These are phyloP conservation scores for Diplodia sapinea DNA, from an alignment of 2,329 filamentous ascomycete genomes.

Conservation along the genomic window DNA sequence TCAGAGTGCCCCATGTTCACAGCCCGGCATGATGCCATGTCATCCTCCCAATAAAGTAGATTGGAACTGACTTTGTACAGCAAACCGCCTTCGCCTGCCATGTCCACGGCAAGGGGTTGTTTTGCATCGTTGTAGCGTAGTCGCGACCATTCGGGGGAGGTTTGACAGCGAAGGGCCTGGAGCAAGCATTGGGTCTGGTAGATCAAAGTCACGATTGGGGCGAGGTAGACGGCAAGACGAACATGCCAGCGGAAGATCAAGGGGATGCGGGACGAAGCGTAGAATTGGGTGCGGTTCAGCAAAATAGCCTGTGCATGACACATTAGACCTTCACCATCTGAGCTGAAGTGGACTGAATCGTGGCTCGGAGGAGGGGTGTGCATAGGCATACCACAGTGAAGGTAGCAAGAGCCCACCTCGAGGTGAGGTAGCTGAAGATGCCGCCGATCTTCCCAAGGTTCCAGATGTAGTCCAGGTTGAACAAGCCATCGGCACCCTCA, in stretches of 20 bases:
- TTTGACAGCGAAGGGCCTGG: constrained; percentile 91
- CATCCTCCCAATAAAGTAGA: constrained; percentile 74
- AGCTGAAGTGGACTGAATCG: not conserved
- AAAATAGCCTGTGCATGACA: constrained; percentile 67
- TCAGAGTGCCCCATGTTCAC: constrained; percentile 68
- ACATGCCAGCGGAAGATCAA: constrained; percentile 76
- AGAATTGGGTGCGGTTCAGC: constrained; percentile 90
- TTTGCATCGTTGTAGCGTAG: constrained; percentile 55
- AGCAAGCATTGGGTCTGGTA: constrained; percentile 73
- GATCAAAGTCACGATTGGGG: constrained; percentile 73
- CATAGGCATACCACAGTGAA: constrained; percentile 69
- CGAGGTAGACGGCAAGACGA: constrained; percentile 70
- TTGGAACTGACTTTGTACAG: constrained; percentile 74
- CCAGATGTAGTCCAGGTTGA: constrained; percentile 39
- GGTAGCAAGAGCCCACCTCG: constrained; percentile 89
- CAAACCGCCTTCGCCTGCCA: constrained; percentile 66
- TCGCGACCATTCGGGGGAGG: constrained; percentile 56
- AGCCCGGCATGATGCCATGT: constrained; percentile 75
- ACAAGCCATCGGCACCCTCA: constrained; percentile 52
- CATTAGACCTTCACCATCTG: not conserved
- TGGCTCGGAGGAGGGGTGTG: not conserved
- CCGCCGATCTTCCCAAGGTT: constrained; percentile 74
- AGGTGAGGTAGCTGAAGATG: constrained; percentile 88
- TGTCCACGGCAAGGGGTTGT: constrained; percentile 53
- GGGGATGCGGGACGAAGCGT: constrained; percentile 83